phyloP scores from a whole-genome alignment of 2,329 filamentous ascomycete genomes.

The Acarospora socialis region DNA sequence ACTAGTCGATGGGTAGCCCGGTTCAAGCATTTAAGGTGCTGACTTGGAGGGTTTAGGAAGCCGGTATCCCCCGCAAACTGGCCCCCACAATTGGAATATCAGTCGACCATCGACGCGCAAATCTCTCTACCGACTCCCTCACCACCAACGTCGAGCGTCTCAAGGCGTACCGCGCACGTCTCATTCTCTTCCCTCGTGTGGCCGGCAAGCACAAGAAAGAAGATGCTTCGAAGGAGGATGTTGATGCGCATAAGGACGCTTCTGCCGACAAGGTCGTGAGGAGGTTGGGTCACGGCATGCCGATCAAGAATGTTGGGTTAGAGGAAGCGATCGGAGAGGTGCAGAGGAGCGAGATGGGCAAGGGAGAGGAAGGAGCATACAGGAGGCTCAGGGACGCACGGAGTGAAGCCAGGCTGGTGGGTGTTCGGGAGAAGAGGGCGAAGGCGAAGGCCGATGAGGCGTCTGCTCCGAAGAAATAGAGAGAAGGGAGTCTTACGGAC shows the following conservation, averaged over 20 bases:
- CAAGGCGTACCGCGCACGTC: conserved; percentile 89
- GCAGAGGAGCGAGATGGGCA: conserved; percentile 67
- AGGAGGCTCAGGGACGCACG: conserved; percentile 70
- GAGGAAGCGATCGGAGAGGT: conserved; percentile 55
- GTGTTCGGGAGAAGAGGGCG: conserved; percentile 83
- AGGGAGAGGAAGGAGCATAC: conserved; percentile 76
- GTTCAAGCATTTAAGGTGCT: conserved; percentile 10
- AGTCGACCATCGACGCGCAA: conserved; percentile 92
- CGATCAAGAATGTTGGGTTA: conserved; percentile 34
- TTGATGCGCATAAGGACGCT: conserved; percentile 54
- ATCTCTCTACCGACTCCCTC: conserved; percentile 91
- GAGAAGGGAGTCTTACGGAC: too few species aligned
- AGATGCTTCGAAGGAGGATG: conserved; percentile 71
- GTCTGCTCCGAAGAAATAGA: conserved; percentile 39
- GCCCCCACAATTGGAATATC: conserved; percentile 93
- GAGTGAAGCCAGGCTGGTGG: conserved; percentile 65
- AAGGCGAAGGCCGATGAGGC: conserved; percentile 65
- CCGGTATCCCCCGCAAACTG: conserved; percentile 85
- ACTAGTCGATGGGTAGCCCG: neutral
- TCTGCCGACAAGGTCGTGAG: conserved; percentile 37
- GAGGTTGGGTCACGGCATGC: conserved; percentile 21
- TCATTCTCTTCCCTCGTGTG: conserved; percentile 97
- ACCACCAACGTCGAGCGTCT: conserved; percentile 92
- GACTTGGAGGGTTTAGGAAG: conserved; percentile 52
- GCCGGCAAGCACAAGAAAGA: conserved; percentile 86